phyloP scores from a whole-genome alignment of 495 filamentous ascomycete genomes.

The Annulohypoxylon maeteangense region DNA sequence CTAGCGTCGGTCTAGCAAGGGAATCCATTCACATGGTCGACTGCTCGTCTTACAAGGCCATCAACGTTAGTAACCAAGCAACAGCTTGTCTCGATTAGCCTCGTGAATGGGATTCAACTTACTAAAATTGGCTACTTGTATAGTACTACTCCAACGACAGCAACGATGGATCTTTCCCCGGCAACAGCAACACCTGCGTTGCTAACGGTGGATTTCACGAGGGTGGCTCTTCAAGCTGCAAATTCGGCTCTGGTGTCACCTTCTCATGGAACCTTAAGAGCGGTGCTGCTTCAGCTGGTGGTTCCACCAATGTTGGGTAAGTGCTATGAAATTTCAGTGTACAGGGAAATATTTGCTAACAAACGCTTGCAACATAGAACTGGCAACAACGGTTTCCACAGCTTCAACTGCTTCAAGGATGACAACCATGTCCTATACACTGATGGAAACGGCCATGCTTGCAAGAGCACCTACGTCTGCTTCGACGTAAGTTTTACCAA shows the following conservation, averaged over 20 bases:
- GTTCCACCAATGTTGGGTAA: conserved; percentile 28
- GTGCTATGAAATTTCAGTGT: background rate
- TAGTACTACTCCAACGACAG: conserved; percentile 38
- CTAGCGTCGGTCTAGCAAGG: conserved; percentile 14
- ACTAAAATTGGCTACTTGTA: background rate
- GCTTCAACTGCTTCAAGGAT: conserved; percentile 39
- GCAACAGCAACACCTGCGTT: conserved; percentile 28
- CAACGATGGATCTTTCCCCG: conserved; percentile 33
- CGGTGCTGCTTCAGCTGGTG: background rate
- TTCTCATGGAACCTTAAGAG: conserved; percentile 22
- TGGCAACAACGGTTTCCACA: conserved; percentile 35
- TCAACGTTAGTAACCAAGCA: conserved; percentile 14
- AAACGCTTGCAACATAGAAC: background rate
- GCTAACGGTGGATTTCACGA: conserved; percentile 12
- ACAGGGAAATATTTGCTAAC: background rate
- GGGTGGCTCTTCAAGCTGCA: conserved; percentile 27
- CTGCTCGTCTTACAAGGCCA: conserved; percentile 27
- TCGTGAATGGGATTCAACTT: background rate
- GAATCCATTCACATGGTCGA: conserved; percentile 37
- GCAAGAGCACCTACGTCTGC: conserved; percentile 37
- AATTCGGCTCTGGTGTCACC: conserved; percentile 27
- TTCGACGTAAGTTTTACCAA: conserved; percentile 18
- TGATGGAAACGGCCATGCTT: conserved; percentile 23
- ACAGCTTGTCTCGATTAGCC: background rate
- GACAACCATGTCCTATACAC: conserved; percentile 37